Conservation (phyloP, 768 basidiomycete species). For the Chlorophyllum brunneum region DNA sequence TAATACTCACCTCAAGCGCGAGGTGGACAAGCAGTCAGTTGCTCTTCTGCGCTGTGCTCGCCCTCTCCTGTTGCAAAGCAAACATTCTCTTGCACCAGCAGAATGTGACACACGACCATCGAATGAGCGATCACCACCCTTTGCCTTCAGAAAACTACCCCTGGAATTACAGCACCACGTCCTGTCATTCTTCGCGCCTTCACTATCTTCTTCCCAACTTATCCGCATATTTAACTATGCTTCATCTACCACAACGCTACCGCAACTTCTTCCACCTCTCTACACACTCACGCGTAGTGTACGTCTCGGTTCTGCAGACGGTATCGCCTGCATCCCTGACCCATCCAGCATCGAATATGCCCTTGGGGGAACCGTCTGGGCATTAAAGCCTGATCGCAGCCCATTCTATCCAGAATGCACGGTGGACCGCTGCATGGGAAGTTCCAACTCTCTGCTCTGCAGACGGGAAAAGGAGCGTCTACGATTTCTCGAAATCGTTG, state of each 20-base stretch:
- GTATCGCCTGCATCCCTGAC: constrained; percentile 6
- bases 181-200: constrained; percentile 54
- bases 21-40: constrained; percentile 43
- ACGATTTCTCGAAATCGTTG: constrained; percentile 12
- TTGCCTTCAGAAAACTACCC: constrained; percentile 43
- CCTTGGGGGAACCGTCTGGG: constrained; percentile 8
- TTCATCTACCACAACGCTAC: constrained; percentile 15
- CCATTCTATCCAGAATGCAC: not conserved
- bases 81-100: not conserved
- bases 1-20: constrained; percentile 37
- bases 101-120: not conserved
- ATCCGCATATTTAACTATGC: constrained; percentile 52
- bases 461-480: constrained; percentile 10
- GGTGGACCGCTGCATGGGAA: constrained; percentile 9
- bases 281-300: not conserved
- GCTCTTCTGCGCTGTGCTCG: constrained; percentile 47
- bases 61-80: constrained; percentile 40
- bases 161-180: constrained; percentile 55
- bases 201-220: constrained; percentile 51
- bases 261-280: constrained; percentile 13
- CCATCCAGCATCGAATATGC: constrained; percentile 1
- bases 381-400: not conserved
- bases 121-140: constrained; percentile 2
- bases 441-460: constrained; percentile 10
- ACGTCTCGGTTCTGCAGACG: not conserved